Conservation (phyloP, 495 filamentous ascomycete species). For the Neurospora tetrasperma region DNA sequence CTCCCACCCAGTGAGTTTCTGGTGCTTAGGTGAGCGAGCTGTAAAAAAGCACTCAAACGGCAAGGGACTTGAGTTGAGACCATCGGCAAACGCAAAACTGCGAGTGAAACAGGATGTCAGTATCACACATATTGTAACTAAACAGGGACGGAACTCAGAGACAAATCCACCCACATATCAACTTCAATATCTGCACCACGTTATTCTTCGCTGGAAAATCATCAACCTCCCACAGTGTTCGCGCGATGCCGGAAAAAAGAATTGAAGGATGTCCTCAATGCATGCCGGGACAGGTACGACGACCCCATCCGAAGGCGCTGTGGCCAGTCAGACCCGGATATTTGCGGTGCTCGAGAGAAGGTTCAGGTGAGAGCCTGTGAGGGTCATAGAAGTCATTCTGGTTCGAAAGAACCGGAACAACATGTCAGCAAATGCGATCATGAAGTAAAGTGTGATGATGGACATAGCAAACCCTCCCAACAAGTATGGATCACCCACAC, state of each 20-base stretch:
- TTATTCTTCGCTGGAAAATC: slow-evolving; percentile 35
- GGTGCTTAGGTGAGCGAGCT: slow-evolving; percentile 25
- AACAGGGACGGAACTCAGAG: neutral
- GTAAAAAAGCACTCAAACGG: slow-evolving; percentile 38
- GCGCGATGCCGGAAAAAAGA: slow-evolving; percentile 38
- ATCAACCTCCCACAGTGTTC: slow-evolving; percentile 42
- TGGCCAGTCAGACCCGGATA: slow-evolving; percentile 45
- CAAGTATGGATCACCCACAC: too few species aligned
- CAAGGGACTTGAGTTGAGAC: slow-evolving; percentile 41
- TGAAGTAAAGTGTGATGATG: too few species aligned
- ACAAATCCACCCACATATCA: slow-evolving; percentile 27
- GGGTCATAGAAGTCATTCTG: slow-evolving; percentile 48
- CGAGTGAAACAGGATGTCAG: neutral
- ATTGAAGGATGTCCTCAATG: slow-evolving; percentile 40
- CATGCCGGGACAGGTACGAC: slow-evolving; percentile 47
- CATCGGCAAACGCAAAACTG: slow-evolving; percentile 41
- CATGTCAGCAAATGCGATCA: slow-evolving; percentile 8
- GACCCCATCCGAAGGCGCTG: slow-evolving; percentile 48
- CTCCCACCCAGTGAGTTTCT: slow-evolving; percentile 21
- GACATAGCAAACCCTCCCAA: too few species aligned
- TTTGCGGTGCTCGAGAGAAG: slow-evolving; percentile 27
- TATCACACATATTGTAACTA: too few species aligned
- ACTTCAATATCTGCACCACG: slow-evolving; percentile 38
- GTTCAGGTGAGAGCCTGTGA: slow-evolving; percentile 38
- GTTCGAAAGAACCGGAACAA: slow-evolving; percentile 39